These are phyloP conservation scores for Penicillium sp. DNA, from an alignment of 2,329 filamentous ascomycete genomes.

Conservation along the genomic window DNA sequence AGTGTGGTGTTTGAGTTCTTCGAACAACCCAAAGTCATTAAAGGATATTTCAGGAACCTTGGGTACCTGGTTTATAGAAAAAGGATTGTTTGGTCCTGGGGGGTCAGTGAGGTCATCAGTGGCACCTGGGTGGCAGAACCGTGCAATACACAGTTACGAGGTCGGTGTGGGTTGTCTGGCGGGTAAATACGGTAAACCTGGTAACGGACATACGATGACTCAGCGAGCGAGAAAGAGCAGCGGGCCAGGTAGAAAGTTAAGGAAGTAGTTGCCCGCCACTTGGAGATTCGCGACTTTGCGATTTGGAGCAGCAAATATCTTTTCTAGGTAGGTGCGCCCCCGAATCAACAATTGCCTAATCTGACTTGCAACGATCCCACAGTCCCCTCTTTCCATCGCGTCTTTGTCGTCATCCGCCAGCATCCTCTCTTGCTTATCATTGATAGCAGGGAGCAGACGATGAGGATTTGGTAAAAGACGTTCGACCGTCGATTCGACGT, in stretches of 20 bases:
- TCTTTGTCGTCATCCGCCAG: background rate
- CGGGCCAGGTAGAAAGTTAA: background rate
- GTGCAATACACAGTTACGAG: constrained; percentile 5
- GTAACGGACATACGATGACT: background rate
- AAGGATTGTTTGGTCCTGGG: constrained; percentile 7
- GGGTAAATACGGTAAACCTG: background rate
- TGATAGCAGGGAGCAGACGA: constrained; percentile 20
- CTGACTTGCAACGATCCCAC: background rate
- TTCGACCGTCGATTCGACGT: constrained; percentile 18
- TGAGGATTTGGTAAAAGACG: constrained; percentile 21
- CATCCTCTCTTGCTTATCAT: background rate
- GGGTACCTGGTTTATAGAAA: background rate
- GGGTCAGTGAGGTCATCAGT: constrained; percentile 28
- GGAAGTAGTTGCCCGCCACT: background rate
- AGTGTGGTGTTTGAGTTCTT: background rate
- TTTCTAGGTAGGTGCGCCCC: background rate
- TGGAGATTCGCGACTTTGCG: background rate
- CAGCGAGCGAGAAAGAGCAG: background rate
- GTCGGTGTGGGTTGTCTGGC: background rate
- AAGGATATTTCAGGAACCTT: background rate
- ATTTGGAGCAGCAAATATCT: background rate
- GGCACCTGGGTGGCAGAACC: constrained; percentile 10
- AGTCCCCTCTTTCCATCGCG: background rate
- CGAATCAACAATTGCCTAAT: background rate
- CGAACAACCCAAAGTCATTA: background rate